Evolutionary conservation across 2,329 filamentous ascomycete genomes (phyloP).

Genomic region (Diaporthe australafricana): DNA sequence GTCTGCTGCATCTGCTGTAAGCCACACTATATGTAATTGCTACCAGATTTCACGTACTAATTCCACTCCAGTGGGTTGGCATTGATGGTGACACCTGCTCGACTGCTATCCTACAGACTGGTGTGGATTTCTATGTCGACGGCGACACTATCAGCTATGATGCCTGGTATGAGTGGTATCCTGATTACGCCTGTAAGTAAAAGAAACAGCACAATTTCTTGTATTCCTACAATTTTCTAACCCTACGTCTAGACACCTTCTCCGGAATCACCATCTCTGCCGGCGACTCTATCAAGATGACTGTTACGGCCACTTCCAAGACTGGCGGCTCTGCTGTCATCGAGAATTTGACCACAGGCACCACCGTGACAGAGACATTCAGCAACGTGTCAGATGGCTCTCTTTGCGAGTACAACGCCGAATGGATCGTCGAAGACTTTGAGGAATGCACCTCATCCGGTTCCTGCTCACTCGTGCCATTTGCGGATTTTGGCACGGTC

Average conservation of each 20-base stretch:
- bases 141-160: constrained; percentile 56
- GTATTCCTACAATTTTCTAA: background rate
- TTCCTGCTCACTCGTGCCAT: constrained; percentile 51
- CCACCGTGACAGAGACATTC: constrained; percentile 63
- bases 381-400: constrained; percentile 49
- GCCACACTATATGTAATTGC: background rate
- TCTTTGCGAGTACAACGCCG: constrained; percentile 67
- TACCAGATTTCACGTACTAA: background rate
- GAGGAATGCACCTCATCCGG: constrained; percentile 45
- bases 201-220: fast-evolving
- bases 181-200: constrained; percentile 57
- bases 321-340: constrained; percentile 57
- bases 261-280: constrained; percentile 39
- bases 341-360: constrained; percentile 61
- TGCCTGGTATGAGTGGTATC: constrained; percentile 73
- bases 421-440: constrained; percentile 73
- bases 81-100: constrained; percentile 70
- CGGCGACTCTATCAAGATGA: constrained; percentile 44
- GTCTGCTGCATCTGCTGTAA: constrained; percentile 59
- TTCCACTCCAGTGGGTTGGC: constrained; percentile 60
- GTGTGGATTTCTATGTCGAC: constrained; percentile 64
- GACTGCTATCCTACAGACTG: constrained; percentile 66
- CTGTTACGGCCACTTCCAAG: constrained; percentile 51
- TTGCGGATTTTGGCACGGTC: constrained; percentile 60
- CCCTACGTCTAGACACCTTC: constrained; percentile 32